Evolutionary conservation across 768 basidiomycete species (phyloP).

Genomic region (Nevesoporus exiguus): DNA sequence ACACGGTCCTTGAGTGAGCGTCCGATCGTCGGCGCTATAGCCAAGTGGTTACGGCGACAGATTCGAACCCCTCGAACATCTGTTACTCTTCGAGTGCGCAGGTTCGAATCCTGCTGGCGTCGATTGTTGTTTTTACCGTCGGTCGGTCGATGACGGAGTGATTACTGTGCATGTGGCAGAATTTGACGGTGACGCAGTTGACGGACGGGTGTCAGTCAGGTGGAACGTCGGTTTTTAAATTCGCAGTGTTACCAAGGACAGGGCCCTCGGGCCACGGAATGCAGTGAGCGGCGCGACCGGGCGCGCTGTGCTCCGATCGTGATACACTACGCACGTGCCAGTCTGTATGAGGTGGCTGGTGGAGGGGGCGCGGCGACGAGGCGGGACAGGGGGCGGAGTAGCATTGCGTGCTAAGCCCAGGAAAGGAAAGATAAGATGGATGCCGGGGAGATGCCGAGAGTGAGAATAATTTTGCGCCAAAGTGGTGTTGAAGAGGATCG

Average conservation of each 20-base stretch:
- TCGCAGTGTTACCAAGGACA: too few species aligned
- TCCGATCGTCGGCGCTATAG: constrained; percentile 45
- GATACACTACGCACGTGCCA: too few species aligned
- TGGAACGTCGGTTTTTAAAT: too few species aligned
- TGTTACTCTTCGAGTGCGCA: constrained; percentile 68
- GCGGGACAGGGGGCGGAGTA: neutral
- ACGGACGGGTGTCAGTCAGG: neutral
- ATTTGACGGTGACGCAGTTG: neutral
- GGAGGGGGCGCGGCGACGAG: too few species aligned
- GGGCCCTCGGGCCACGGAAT: too few species aligned
- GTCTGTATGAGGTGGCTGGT: too few species aligned
- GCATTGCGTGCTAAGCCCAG: constrained; percentile 2
- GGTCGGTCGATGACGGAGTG: too few species aligned
- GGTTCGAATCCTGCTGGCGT: constrained; percentile 68
- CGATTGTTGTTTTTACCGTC: constrained; percentile 29
- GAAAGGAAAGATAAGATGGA: constrained; percentile 13
- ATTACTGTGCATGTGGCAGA: too few species aligned
- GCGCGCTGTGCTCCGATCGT: too few species aligned
- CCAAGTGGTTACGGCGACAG: constrained; percentile 79
- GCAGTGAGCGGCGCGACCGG: too few species aligned
- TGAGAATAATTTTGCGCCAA: constrained; percentile 8
- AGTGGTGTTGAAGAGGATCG: neutral
- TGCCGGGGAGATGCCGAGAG: constrained; percentile 20
- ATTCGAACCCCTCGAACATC: constrained; percentile 50
- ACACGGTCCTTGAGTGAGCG: neutral